Percentiles rank a stretch among this genome's conserved stretches.
These are phyloP conservation scores for Carex sylvatica DNA, from an alignment of 202 grass and related monocot species.

Conservation along the genomic window DNA sequence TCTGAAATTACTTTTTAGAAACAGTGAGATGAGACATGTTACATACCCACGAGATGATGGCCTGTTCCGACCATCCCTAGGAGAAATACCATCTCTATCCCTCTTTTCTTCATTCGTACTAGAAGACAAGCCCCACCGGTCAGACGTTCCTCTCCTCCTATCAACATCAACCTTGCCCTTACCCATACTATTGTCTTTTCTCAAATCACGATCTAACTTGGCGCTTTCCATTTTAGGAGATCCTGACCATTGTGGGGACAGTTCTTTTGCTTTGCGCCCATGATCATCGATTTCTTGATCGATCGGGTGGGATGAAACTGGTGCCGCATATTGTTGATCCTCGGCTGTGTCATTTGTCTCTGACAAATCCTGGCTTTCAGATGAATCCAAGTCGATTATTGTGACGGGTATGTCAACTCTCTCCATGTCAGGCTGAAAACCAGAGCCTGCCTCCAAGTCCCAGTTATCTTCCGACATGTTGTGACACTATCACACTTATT, in stretches of 20 bases:
- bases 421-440: constrained; percentile 3
- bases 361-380: constrained; percentile 25
- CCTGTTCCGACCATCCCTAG: constrained; percentile 61
- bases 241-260: neutral
- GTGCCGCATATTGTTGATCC: constrained; percentile 9
- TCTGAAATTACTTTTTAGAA: constrained; percentile 9
- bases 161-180: constrained; percentile 42
- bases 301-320: neutral
- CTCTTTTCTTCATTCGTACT: constrained; percentile 53
- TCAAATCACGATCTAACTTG: constrained; percentile 14
- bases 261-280: neutral
- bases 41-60: constrained; percentile 23
- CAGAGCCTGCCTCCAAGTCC: constrained; percentile 4
- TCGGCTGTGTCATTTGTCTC: constrained; percentile 8
- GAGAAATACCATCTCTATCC: constrained; percentile 50
- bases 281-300: neutral
- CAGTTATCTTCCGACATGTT: constrained; percentile 15
- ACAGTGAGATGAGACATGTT: neutral
- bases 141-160: constrained; percentile 35
- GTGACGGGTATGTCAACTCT: neutral
- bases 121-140: constrained; percentile 52
- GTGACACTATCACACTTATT: neutral
- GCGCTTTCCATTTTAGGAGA: constrained; percentile 2
- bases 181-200: constrained; percentile 40
- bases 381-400: constrained; percentile 26